Conservation (phyloP, 148 eudicot genomes). For the Simmondsia chinensis region DNA sequence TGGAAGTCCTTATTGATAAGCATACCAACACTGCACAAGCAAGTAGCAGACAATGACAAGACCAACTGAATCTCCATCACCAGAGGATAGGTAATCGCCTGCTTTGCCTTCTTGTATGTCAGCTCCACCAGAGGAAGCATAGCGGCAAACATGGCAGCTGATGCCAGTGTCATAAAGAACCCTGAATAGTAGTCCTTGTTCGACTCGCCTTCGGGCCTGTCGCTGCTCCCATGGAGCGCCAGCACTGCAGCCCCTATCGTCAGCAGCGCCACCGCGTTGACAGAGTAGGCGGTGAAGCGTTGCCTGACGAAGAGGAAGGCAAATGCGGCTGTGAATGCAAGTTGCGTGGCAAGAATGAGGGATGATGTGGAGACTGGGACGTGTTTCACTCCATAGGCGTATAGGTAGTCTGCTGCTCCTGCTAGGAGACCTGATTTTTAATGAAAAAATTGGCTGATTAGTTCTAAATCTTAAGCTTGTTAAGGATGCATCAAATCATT, state of each 20-base stretch:
- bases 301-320: conserved; percentile 43
- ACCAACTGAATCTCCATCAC: conserved; percentile 66
- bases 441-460: too few species aligned
- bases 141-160: conserved; percentile 39
- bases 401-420: conserved; percentile 49
- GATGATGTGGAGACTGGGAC: conserved; percentile 65
- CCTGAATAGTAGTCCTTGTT: conserved; percentile 27
- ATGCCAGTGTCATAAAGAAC: conserved; percentile 37
- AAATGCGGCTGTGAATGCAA: conserved; percentile 51
- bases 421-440: conserved; percentile 37
- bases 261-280: conserved; percentile 44
- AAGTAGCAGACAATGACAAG: conserved; percentile 42
- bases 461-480: too few species aligned
- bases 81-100: conserved; percentile 27
- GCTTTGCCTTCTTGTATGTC: conserved; percentile 34
- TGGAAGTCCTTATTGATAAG: conserved; percentile 37
- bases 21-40: conserved; percentile 45
- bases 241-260: conserved; percentile 48
- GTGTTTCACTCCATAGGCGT: conserved; percentile 41
- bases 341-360: conserved; percentile 48
- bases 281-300: conserved; percentile 44
- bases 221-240: conserved; percentile 43
- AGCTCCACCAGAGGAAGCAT: conserved; percentile 54
- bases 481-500: too few species aligned
- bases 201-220: conserved; percentile 32